phyloP scores from a whole-genome alignment of 176 grass and related monocot species.

The Thinopyrum elongatum region DNA sequence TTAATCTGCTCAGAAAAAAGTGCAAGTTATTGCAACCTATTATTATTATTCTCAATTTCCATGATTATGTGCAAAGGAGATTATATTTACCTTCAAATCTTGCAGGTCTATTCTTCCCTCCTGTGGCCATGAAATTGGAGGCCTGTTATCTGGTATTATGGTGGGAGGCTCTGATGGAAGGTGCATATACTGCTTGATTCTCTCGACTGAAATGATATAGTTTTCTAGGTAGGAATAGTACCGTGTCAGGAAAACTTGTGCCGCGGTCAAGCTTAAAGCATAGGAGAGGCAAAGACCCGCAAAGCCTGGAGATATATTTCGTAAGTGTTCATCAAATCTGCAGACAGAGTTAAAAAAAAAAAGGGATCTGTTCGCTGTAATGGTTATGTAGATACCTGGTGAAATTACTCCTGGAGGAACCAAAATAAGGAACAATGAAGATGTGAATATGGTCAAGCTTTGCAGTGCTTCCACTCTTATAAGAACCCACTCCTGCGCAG shows the following conservation, averaged over 20 bases:
- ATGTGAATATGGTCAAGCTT: constrained; percentile 64
- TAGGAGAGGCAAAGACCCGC: constrained; percentile 91
- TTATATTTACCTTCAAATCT: constrained; percentile 69
- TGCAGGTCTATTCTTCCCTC: constrained; percentile 82
- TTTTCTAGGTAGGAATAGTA: constrained; percentile 88
- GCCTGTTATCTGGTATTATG: constrained; percentile 63
- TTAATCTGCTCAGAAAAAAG: constrained; percentile 56
- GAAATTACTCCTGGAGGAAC: constrained; percentile 70
- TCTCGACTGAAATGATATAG: constrained; percentile 81
- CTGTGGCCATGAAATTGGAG: constrained; percentile 79
- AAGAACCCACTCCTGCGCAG: constrained; percentile 90
- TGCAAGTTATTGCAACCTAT: constrained; percentile 9
- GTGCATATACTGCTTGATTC: constrained; percentile 90
- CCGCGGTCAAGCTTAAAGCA: constrained; percentile 55
- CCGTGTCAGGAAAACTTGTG: constrained; percentile 74
- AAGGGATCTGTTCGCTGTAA: background rate
- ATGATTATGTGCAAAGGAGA: background rate
- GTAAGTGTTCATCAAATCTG: constrained; percentile 1
- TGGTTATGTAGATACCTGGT: constrained; percentile 52
- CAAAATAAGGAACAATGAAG: constrained; percentile 71
- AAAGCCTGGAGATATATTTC: constrained; percentile 60
- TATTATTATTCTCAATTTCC: constrained; percentile 16
- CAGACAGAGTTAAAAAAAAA: background rate
- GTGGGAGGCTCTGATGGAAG: constrained; percentile 71
- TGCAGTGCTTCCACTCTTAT: constrained; percentile 86